phyloP scores from a whole-genome alignment of 768 basidiomycete genomes.

The Mycena crocata region DNA sequence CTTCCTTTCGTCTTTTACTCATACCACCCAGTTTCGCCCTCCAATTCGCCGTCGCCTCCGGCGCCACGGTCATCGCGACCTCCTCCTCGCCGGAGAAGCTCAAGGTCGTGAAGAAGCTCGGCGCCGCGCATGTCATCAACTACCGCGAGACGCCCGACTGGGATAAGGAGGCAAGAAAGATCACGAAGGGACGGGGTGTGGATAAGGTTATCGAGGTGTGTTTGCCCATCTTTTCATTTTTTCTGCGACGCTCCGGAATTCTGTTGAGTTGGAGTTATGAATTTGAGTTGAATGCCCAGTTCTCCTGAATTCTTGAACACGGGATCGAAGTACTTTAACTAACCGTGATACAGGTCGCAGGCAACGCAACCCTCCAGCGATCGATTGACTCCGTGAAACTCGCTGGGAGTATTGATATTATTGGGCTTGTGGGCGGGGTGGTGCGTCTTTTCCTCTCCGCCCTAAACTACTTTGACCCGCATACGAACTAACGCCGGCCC shows the following conservation, averaged over 20 bases:
- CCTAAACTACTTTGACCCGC: too few species aligned
- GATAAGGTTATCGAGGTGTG: slow-evolving; percentile 39
- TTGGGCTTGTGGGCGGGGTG: slow-evolving; percentile 47
- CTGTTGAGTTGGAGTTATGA: too few species aligned
- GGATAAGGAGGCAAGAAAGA: slow-evolving; percentile 57
- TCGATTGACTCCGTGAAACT: slow-evolving; percentile 40
- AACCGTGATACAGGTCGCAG: slow-evolving; percentile 56
- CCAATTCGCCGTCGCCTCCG: slow-evolving; percentile 61
- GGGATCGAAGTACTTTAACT: too few species aligned
- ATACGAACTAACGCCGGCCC: too few species aligned
- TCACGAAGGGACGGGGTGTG: slow-evolving; percentile 40
- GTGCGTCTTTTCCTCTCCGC: too few species aligned
- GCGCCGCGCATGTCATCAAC: slow-evolving; percentile 60
- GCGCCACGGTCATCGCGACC: slow-evolving; percentile 62
- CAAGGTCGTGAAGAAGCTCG: slow-evolving; percentile 51
- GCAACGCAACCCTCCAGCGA: slow-evolving; percentile 51
- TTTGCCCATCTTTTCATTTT: too few species aligned
- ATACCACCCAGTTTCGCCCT: slow-evolving; percentile 58
- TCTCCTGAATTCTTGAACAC: too few species aligned
- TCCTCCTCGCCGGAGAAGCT: slow-evolving; percentile 65
- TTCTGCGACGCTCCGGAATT: too few species aligned
- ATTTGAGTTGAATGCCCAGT: too few species aligned
- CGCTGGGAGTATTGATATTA: slow-evolving; percentile 48
- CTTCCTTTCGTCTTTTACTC: too few species aligned
- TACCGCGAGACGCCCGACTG: slow-evolving; percentile 61